These are phyloP conservation scores for Gossypium schwendimanii DNA, from an alignment of 441 rosid genomes.

Conservation along the genomic window DNA sequence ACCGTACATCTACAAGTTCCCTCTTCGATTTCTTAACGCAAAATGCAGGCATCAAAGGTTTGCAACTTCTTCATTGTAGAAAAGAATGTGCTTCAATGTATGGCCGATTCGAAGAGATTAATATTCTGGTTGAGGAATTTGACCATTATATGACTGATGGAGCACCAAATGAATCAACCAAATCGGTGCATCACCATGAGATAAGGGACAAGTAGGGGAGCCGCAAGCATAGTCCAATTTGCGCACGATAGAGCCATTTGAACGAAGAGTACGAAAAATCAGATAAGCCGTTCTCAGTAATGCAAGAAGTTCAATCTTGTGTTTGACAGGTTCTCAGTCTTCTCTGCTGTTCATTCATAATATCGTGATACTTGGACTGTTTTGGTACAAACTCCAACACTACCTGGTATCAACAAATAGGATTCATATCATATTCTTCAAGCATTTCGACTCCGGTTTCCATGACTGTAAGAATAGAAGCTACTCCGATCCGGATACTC, in stretches of 20 bases:
- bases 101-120: slow-evolving; percentile 77
- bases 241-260: slow-evolving; percentile 52
- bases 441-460: slow-evolving; percentile 11
- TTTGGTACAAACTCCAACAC: slow-evolving; percentile 39
- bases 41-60: slow-evolving; percentile 35
- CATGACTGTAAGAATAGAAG: slow-evolving; percentile 10
- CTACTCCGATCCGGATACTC: slow-evolving; percentile 25
- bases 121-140: slow-evolving; percentile 41
- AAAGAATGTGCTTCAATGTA: slow-evolving; percentile 63
- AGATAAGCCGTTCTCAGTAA: slow-evolving; percentile 18
- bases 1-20: slow-evolving; percentile 60
- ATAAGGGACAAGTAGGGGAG: slow-evolving; percentile 71
- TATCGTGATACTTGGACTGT: slow-evolving; percentile 25
- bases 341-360: slow-evolving; percentile 26
- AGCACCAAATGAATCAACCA: slow-evolving; percentile 24
- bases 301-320: slow-evolving; percentile 22
- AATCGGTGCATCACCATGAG: slow-evolving; percentile 40
- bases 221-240: slow-evolving; percentile 60
- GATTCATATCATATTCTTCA: slow-evolving; percentile 1
- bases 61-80: slow-evolving; percentile 35
- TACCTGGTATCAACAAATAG: slow-evolving; percentile 45
- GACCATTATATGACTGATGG: slow-evolving; percentile 27
- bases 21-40: slow-evolving; percentile 42
- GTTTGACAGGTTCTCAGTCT: slow-evolving; percentile 28
- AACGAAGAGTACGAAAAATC: slow-evolving; percentile 62